Conservation (phyloP, 108 stramenopile genomes). For the Skeletonema menzelii region DNA sequence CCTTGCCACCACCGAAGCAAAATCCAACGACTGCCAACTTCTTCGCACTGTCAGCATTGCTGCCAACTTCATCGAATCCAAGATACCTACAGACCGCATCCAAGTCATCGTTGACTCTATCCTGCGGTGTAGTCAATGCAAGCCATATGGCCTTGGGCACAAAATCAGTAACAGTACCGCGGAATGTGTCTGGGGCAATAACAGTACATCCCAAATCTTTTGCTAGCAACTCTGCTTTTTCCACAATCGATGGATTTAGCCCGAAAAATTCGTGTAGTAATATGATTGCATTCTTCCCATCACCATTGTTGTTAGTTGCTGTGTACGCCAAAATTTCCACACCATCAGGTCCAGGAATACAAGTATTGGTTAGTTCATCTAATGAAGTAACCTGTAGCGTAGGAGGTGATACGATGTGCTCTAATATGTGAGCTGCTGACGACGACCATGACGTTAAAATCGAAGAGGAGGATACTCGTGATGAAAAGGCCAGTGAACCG, state of each 20-base stretch:
- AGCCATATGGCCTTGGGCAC: conserved; percentile 40
- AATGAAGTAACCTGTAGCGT: background rate
- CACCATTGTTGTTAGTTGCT: background rate
- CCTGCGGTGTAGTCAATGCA: conserved; percentile 29
- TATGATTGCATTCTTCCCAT: conserved; percentile 1
- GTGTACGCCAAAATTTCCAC: background rate
- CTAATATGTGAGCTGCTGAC: background rate
- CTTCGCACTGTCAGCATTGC: background rate
- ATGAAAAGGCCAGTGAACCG: background rate
- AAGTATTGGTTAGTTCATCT: background rate
- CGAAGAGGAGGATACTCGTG: background rate
- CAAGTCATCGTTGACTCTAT: conserved; percentile 33
- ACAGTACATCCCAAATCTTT: conserved; percentile 25
- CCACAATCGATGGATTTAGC: conserved; percentile 17
- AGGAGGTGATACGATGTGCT: background rate
- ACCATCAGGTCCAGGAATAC: background rate
- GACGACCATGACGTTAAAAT: background rate
- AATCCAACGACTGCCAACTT: conserved; percentile 2
- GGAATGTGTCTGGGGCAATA: conserved; percentile 32
- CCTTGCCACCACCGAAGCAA: conserved; percentile 30
- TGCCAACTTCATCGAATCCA: conserved; percentile 1
- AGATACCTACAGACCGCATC: conserved; percentile 9
- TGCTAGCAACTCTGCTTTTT: conserved; percentile 6
- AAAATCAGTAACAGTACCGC: conserved; percentile 16
- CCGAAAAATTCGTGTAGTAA: conserved; percentile 39